Percentiles rank a stretch among this genome's conserved stretches.
Conservation (phyloP, 768 basidiomycete genomes). For the Clavulina sp. region DNA sequence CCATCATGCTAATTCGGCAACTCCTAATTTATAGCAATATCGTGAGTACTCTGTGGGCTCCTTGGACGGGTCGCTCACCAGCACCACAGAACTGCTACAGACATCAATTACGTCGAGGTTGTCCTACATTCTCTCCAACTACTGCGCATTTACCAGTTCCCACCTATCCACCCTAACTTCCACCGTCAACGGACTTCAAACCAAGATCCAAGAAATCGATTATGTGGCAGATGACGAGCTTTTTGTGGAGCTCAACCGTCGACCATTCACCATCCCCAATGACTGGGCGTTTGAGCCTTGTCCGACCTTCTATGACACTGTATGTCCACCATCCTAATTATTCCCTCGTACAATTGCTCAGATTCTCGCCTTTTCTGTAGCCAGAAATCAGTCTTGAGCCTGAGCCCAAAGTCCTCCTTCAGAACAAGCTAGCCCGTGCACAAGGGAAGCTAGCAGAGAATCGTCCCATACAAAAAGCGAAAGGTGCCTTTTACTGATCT, state of each 20-base stretch:
- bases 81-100: conserved; percentile 45
- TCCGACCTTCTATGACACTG: conserved; percentile 56
- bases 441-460: conserved; percentile 48
- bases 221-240: conserved; percentile 45
- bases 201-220: conserved; percentile 34
- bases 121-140: conserved; percentile 34
- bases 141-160: conserved; percentile 4
- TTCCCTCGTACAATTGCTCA: neutral
- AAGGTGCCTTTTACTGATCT: conserved; percentile 30
- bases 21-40: conserved; percentile 34
- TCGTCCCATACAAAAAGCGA: conserved; percentile 34
- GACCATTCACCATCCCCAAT: conserved; percentile 41
- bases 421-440: conserved; percentile 52
- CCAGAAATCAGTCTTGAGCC: conserved; percentile 45
- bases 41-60: conserved; percentile 28
- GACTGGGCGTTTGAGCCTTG: conserved; percentile 70
- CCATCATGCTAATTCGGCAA: conserved; percentile 5
- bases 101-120: conserved; percentile 40
- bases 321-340: conserved; percentile 18
- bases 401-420: conserved; percentile 58
- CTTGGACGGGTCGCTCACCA: neutral
- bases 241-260: conserved; percentile 54
- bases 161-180: conserved; percentile 36
- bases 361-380: conserved; percentile 18
- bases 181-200: conserved; percentile 19